Conservation (phyloP, 2,329 filamentous ascomycete genomes). For the Sporothrix luriei region DNA sequence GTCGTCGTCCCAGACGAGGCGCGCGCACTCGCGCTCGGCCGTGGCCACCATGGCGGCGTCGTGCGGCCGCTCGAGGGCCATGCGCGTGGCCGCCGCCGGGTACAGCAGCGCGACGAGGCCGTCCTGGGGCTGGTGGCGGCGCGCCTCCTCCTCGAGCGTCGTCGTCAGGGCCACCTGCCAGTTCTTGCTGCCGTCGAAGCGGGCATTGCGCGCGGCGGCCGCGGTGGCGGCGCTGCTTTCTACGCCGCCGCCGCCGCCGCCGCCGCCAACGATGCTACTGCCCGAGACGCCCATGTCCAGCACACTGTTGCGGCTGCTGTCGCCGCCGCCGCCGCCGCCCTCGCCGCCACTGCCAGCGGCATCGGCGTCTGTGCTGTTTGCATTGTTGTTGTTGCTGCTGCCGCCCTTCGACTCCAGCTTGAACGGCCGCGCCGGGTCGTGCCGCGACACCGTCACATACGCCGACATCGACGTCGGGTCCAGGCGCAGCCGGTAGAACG, state of each 20-base stretch:
- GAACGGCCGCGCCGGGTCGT: slow-evolving; percentile 62
- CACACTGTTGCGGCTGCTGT: slow-evolving; percentile 40
- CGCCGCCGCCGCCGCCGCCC: slow-evolving; percentile 38
- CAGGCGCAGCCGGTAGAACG: slow-evolving; percentile 68
- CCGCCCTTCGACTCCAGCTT: slow-evolving; percentile 44
- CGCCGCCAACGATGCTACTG: slow-evolving; percentile 34
- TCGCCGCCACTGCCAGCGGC: slow-evolving; percentile 11
- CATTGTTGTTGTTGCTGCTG: slow-evolving; percentile 44
- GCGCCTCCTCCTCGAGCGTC: slow-evolving; percentile 58
- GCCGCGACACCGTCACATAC: slow-evolving; percentile 60
- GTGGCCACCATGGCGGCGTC: slow-evolving; percentile 62
- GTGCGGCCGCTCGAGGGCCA: slow-evolving; percentile 62
- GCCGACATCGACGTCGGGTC: slow-evolving; percentile 66
- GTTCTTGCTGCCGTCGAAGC: slow-evolving; percentile 47
- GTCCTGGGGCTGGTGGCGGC: slow-evolving; percentile 59
- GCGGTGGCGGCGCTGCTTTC: slow-evolving; percentile 31
- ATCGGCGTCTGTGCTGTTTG: slow-evolving; percentile 34
- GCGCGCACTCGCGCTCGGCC: slow-evolving; percentile 69
- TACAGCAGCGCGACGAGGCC: slow-evolving; percentile 70
- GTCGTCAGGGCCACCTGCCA: slow-evolving; percentile 63
- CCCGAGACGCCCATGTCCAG: slow-evolving; percentile 7
- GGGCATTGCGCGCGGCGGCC: slow-evolving; percentile 41
- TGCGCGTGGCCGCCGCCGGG: slow-evolving; percentile 64
- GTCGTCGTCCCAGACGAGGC: slow-evolving; percentile 72
- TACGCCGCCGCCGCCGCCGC: background rate